Evolutionary conservation across 495 filamentous ascomycete species (phyloP), one percentile per base, ranked within the genome.

Genomic region (Penicillium daleae): DNA sequence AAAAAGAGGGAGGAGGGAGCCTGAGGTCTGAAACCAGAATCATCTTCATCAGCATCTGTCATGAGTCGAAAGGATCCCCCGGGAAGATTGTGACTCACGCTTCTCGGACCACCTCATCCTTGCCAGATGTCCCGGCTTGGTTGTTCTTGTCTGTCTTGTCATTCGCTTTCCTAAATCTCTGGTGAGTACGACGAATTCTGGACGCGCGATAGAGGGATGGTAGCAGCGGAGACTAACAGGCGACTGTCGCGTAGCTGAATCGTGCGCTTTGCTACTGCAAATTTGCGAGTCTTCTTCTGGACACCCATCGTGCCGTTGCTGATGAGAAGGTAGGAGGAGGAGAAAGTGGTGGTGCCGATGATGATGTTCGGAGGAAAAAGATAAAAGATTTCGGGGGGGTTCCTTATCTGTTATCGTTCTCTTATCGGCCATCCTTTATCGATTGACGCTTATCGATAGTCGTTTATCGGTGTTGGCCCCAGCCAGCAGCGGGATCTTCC

Each of bases 1-100:
- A 97, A 97, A 87, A 97, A 99, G 76, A 99, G 88, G 50, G 86
- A 83, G 8, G 92, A 93, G 7, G 94, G 89, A 57, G 90, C 87
- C 76, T 93, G 89, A 12, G 89, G 85, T 35, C 70, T 72, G 48
- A 12, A 22, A 15, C 46, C 15, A 3, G 46, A 26, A 27, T 19
- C 12, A 27, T 32, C 4, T 22, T 9, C 21, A 33, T 64, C 13
- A 60, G 56, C 39, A 55, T 35, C 19, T 6, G 12, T 12, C n/a
- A 26, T 22, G 6, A 1, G 32, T 5, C 9, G 8, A 12, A 12
- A 2, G 32, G 6, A 5, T 7, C 8, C n/a, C n/a, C n/a, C 1
- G 19, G 62, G 8, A 10, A 2, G 26, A 19, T 8, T 17, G 21
- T 2, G 9, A 66, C 70, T 24, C 29, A 72, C 70, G 86, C 84